A percentile compares a stretch with the other conserved stretches of the same genome.
These are phyloP conservation scores for Suillus tomentosus DNA, from an alignment of 768 basidiomycete genomes.

Conservation along the genomic window DNA sequence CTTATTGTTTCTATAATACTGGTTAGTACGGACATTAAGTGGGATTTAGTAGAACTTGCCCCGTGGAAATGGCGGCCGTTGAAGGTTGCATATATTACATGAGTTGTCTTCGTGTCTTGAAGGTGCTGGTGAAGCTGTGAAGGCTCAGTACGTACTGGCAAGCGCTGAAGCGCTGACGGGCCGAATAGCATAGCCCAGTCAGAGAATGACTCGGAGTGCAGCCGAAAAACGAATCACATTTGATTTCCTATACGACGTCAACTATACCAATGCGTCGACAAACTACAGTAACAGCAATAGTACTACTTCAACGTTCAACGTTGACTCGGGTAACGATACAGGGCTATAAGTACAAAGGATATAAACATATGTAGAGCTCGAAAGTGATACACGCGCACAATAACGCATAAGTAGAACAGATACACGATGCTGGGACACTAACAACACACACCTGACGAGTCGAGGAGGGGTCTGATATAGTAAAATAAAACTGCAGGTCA, in stretches of 20 bases:
- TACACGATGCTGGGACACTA: slow-evolving; percentile 5
- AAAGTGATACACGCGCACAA: background rate
- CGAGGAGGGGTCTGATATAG: slow-evolving; percentile 2
- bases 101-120: background rate
- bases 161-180: too few species aligned
- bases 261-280: background rate
- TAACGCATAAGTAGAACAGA: background rate
- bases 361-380: background rate
- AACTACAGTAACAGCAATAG: background rate
- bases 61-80: background rate
- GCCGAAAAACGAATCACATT: background rate
- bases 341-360: background rate
- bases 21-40: background rate
- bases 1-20: background rate
- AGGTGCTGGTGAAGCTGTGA: background rate
- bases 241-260: background rate
- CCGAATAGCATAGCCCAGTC: too few species aligned
- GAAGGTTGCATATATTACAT: slow-evolving; percentile 1
- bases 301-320: background rate
- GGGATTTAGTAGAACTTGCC: background rate
- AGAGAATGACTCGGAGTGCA: too few species aligned
- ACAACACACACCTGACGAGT: slow-evolving; percentile 1
- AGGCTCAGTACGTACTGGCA: too few species aligned
- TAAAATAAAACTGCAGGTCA: background rate
- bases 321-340: background rate